Conservation (phyloP, 345 rosid genomes). For the Mangifera indica region DNA sequence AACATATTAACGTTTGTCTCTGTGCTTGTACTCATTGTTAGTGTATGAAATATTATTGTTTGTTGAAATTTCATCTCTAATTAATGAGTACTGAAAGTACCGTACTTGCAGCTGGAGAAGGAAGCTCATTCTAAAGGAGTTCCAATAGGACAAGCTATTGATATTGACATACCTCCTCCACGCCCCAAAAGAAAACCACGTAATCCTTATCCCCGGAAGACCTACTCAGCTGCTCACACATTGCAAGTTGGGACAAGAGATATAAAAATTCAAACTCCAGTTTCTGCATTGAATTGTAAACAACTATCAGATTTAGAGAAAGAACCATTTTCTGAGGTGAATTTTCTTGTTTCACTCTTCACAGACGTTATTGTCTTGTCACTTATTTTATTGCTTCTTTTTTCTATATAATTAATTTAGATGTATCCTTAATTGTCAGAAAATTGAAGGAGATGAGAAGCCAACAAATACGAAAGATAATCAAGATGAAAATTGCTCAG, state of each 20-base stretch:
- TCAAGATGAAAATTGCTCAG: slow-evolving; percentile 70
- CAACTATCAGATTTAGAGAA: slow-evolving; percentile 62
- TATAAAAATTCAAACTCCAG: slow-evolving; percentile 44
- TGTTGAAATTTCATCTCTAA: neutral
- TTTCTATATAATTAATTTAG: slow-evolving; percentile 15
- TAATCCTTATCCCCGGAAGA: slow-evolving; percentile 96
- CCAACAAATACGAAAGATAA: slow-evolving; percentile 46
- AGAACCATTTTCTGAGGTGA: slow-evolving; percentile 62
- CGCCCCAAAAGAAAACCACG: slow-evolving; percentile 93
- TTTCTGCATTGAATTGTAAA: slow-evolving; percentile 47
- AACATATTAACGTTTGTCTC: too few species aligned
- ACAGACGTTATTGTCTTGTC: slow-evolving; percentile 7
- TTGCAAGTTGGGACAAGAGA: slow-evolving; percentile 42
- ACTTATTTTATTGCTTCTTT: slow-evolving; percentile 11
- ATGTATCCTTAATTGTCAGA: slow-evolving; percentile 40
- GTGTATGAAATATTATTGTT: too few species aligned
- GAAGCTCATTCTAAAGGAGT: slow-evolving; percentile 86
- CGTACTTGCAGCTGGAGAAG: slow-evolving; percentile 76
- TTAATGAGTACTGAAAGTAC: slow-evolving; percentile 12
- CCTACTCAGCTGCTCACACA: slow-evolving; percentile 33
- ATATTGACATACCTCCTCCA: slow-evolving; percentile 94
- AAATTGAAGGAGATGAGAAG: slow-evolving; percentile 43
- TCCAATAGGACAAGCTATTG: slow-evolving; percentile 66
- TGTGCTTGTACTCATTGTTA: too few species aligned
- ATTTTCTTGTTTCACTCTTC: slow-evolving; percentile 9